These are phyloP conservation scores for Wickerhamomyces strasburgensis DNA, from an alignment of 805 yeast genomes.

Conservation along the genomic window DNA sequence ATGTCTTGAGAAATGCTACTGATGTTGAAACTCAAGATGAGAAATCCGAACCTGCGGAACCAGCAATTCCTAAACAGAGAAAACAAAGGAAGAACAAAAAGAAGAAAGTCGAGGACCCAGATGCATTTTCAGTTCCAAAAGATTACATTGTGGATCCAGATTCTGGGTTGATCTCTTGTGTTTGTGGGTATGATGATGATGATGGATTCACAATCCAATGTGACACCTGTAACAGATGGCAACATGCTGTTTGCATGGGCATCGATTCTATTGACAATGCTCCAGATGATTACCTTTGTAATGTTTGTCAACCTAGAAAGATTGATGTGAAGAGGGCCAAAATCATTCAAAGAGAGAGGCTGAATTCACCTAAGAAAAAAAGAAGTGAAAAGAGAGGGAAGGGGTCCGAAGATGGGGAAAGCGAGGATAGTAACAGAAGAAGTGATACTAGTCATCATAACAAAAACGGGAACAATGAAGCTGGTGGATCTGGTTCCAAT, in stretches of 20 bases:
- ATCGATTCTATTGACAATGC: constrained; percentile 66
- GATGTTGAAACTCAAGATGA: constrained; percentile 16
- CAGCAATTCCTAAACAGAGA: constrained; percentile 3
- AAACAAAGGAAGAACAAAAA: constrained; percentile 5
- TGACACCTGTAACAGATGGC: constrained; percentile 90
- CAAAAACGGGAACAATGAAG: constrained; percentile 5
- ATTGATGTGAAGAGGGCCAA: constrained; percentile 41
- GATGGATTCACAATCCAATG: constrained; percentile 95
- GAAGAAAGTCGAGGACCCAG: constrained; percentile 9
- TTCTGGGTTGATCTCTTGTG: constrained; percentile 82
- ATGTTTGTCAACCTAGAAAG: constrained; percentile 59
- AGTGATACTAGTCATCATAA: constrained; percentile 1
- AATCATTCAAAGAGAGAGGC: constrained; percentile 31
- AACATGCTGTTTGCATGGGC: constrained; percentile 88
- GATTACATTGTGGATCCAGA: constrained; percentile 69
- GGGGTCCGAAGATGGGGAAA: constrained; percentile 3
- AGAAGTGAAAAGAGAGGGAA: constrained; percentile 12
- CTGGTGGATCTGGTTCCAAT: constrained; percentile 5
- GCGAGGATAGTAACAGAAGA: constrained; percentile 2
- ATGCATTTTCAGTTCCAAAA: constrained; percentile 5
- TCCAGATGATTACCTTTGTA: constrained; percentile 80
- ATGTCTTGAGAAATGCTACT: constrained; percentile 6
- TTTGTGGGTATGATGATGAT: constrained; percentile 82
- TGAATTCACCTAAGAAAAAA: constrained; percentile 15
- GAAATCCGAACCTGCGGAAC: constrained; percentile 1